Evolutionary conservation across 2,329 filamentous ascomycete genomes (phyloP).

Genomic region (Ophiognomonia clavigignenti-juglandacearum): DNA sequence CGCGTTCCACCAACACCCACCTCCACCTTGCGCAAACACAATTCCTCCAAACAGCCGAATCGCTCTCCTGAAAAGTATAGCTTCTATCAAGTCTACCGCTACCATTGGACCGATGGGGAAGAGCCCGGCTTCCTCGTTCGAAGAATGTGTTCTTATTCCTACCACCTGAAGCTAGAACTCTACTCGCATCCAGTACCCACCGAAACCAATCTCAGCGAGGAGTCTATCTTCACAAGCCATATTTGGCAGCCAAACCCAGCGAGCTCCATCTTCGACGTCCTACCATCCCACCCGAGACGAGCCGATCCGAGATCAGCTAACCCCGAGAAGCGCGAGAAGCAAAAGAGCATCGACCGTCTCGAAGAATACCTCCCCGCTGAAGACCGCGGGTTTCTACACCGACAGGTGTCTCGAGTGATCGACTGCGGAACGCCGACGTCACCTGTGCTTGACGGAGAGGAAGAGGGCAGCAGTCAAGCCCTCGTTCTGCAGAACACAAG

Average conservation of each 20-base stretch:
- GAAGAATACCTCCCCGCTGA: conserved; percentile 16
- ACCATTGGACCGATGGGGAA: not conserved
- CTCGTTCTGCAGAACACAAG: conserved; percentile 34
- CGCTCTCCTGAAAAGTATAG: too few relatives aligned
- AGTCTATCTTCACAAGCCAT: conserved; percentile 16
- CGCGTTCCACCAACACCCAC: too few relatives aligned
- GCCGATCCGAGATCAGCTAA: not conserved
- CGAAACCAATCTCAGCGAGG: conserved; percentile 9
- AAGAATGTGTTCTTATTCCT: conserved; percentile 57
- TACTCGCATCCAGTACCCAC: conserved; percentile 40
- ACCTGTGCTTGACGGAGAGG: conserved; percentile 20
- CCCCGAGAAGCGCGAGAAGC: conserved; percentile 12
- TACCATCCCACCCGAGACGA: conserved; percentile 45
- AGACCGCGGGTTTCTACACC: conserved; percentile 11
- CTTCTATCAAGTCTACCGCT: too few relatives aligned
- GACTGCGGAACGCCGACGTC: conserved; percentile 44
- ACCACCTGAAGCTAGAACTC: conserved; percentile 63
- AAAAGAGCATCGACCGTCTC: conserved; percentile 13
- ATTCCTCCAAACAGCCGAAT: too few relatives aligned
- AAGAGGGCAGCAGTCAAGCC: conserved; percentile 23
- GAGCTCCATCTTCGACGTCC: conserved; percentile 49
- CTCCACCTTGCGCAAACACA: too few relatives aligned
- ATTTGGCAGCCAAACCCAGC: conserved; percentile 47
- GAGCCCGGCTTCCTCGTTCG: not conserved
- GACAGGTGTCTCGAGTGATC: conserved; percentile 31